phyloP scores from a whole-genome alignment of 352 stramenopile genomes.

The Globisporangium yorkense region DNA sequence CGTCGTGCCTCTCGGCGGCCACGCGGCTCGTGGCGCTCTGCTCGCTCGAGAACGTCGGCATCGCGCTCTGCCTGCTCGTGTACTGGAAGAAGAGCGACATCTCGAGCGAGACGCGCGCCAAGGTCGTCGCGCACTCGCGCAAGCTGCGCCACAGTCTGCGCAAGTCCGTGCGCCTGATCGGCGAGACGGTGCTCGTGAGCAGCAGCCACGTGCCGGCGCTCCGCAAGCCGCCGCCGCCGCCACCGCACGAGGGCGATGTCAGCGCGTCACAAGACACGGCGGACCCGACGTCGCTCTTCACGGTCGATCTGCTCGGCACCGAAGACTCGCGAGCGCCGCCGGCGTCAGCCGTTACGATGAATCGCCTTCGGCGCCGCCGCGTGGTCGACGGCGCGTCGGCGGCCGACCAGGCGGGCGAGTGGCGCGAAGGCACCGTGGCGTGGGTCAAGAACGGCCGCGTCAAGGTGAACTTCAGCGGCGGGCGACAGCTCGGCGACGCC shows the following conservation, averaged over 20 bases:
- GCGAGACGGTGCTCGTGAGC: conserved; percentile 42
- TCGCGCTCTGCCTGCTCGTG: conserved; percentile 40
- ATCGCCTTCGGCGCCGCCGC: neutral
- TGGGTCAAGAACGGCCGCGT: conserved; percentile 53
- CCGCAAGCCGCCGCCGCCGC: neutral
- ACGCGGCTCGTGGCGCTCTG: conserved; percentile 33
- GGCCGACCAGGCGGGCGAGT: conserved; percentile 22
- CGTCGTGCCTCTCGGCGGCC: conserved; percentile 20
- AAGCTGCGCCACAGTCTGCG: conserved; percentile 45
- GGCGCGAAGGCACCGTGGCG: conserved; percentile 49
- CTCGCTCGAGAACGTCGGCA: conserved; percentile 45
- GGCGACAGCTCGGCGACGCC: conserved; percentile 24
- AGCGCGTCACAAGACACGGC: neutral
- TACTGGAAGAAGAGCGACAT: conserved; percentile 52
- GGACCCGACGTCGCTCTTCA: conserved; percentile 27
- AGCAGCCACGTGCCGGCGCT: neutral
- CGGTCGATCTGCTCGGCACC: conserved; percentile 21
- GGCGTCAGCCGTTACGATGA: neutral
- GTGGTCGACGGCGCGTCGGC: neutral
- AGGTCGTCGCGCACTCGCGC: conserved; percentile 47
- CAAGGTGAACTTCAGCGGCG: conserved; percentile 51
- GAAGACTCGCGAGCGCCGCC: neutral
- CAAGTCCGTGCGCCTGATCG: conserved; percentile 54
- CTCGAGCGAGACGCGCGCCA: conserved; percentile 42
- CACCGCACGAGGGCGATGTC: neutral